Evolutionary conservation across 257 asterid genomes (phyloP), one percentile per base, ranked within the genome.

Genomic region (Solanum medicagineum): DNA sequence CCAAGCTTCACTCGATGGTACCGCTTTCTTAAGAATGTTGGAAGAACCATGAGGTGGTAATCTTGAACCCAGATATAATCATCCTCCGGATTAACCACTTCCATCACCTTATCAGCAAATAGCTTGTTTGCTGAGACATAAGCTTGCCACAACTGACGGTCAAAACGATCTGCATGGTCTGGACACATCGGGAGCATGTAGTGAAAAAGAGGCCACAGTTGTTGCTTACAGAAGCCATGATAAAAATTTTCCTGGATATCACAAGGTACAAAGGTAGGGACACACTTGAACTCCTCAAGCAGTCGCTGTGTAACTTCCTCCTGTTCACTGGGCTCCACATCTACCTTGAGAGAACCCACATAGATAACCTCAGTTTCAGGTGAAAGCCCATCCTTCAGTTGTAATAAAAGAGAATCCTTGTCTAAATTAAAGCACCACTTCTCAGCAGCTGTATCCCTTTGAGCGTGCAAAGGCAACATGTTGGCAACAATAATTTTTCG

Each of bases 151-250:
- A 93, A 91, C 84, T 89, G 94, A 83, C 96, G 91, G 74, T 95
- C 95, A 88, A 92, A 95, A 65, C 97, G 95, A 81, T 93, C 99
- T 68, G 98, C 99, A 84, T 94, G 99, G 85, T 94, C 97, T 7
- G 95, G 90, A 88, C 92, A 94, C 93, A 95, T 92, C 13, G 99
- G 99, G 36, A 95, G 92, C 99, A 94, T 93, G 97, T 95, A 95
- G 90, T 95, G 99, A 70, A 94, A 95, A 29, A 95, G 95, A 84
- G 99, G 98, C 99, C 99, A 95, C 65, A 95, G 91, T 73, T 93
- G 97, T 57, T 95, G 95, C 94, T 95, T 94, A 86, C 98, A 95
- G 87, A 95, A 95, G 32, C 98, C 98, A 77, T 92, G 89, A 87
- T 95, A 95, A 87, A 93, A 95, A 80, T 83, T 92, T 40, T 90